Evolutionary conservation across 139 green algal genomes (phyloP), one percentile per base, ranked within the genome.

Genomic region (Tetraselmis chui): DNA sequence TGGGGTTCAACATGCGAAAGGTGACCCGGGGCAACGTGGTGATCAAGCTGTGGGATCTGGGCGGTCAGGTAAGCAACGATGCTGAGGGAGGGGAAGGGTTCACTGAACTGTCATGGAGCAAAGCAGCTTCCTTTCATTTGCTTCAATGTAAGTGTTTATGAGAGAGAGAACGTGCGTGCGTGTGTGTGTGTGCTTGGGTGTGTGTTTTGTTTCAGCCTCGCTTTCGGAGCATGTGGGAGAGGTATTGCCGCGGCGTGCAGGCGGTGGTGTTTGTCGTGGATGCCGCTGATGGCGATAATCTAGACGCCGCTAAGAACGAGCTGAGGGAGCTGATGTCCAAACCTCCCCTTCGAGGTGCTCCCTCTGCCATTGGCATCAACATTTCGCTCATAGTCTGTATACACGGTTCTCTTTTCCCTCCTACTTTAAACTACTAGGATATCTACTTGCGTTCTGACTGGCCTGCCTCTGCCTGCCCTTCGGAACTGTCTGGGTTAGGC

Each of bases 1-100:
- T 98, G 74, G 97, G 96, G 2, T 99, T 99, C 90, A 98, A 98
- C 88, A 99, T 99, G 97, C 90, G 96, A 25, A 99, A 98, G 86
- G 89, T 99, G 24, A 96, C 90, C n/a, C 97, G 96, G 78, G 95
- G 95, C 1, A 89, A 90, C 27, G 95, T 99, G 29, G 97, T 90
- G 27, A 99, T 99, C 79, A 99, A 99, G 86, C 88, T 99, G 81
- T 99, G 97, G 97, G 97, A 99, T 83, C 83, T 99, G 29, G 97
- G 97, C 1, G 97, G 97, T 32, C 92, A 95, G 91, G 91, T 93
- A 81, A 0, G 80, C 11, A 1, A 30, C 0, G 0, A 32, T 1
- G 27, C n/a, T n/a, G 27, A 28, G 75, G 29, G 45, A 22, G 11
- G 27, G 31, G 30, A 0, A n/a, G 29, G 45, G 78, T 75, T 29